Conservation (phyloP, 148 eudicot species). For the Agrostemma githago region DNA sequence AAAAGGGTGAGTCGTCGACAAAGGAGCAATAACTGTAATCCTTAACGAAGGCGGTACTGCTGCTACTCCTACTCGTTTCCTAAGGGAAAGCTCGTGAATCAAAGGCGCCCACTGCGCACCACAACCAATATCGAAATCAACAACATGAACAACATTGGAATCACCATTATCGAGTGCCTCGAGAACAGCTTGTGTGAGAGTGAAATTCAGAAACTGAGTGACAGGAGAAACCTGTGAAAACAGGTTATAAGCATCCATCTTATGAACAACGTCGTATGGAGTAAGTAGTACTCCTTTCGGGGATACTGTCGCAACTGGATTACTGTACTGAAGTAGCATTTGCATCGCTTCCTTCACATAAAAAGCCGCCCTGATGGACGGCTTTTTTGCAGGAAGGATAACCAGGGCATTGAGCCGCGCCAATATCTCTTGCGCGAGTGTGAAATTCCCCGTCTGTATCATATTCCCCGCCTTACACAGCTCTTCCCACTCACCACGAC, state of each 20-base stretch:
- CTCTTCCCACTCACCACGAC: constrained; percentile 55
- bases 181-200: constrained; percentile 75
- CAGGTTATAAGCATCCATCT: constrained; percentile 79
- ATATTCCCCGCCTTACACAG: constrained; percentile 76
- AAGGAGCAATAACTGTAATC: constrained; percentile 72
- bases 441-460: constrained; percentile 62
- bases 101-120: constrained; percentile 97
- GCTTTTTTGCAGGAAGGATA: constrained; percentile 44
- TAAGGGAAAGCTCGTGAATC: constrained; percentile 83
- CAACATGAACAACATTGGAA: constrained; percentile 51
- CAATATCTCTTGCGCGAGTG: constrained; percentile 99
- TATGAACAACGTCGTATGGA: constrained; percentile 66
- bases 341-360: constrained; percentile 75
- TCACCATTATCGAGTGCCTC: constrained; percentile 74
- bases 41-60: constrained; percentile 53
- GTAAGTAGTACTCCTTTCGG: constrained; percentile 32
- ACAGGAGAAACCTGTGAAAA: constrained; percentile 85
- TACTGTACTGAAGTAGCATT: constrained; percentile 48
- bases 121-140: constrained; percentile 84
- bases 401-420: constrained; percentile 99
- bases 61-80: constrained; percentile 47
- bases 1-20: constrained; percentile 36
- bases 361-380: constrained; percentile 80
- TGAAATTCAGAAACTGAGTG: constrained; percentile 73
- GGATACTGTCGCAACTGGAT: constrained; percentile 29